These are phyloP conservation scores for Penicillium manginii DNA, from an alignment of 495 filamentous ascomycete species.

Conservation along the genomic window DNA sequence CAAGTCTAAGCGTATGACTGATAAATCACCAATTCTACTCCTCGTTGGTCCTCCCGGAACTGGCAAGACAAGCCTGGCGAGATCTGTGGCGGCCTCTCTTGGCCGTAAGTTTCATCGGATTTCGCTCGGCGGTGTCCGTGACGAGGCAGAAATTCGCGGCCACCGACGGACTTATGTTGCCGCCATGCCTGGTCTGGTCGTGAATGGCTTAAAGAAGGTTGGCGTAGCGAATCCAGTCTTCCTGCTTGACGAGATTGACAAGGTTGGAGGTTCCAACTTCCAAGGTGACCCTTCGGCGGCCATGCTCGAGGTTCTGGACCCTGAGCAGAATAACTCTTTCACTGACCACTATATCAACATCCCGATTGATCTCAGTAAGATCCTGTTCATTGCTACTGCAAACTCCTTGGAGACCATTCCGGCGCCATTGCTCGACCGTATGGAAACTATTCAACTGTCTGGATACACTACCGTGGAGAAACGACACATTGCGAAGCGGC, in stretches of 20 bases:
- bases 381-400: conserved; percentile 98
- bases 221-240: conserved; percentile 96
- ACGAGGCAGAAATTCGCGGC: conserved; percentile 96
- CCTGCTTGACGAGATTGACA: conserved; percentile 98
- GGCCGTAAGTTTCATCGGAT: conserved; percentile 97
- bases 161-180: conserved; percentile 97
- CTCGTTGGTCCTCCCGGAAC: conserved; percentile 94
- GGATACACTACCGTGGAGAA: conserved; percentile 99
- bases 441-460: conserved; percentile 91
- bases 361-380: conserved; percentile 93
- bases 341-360: conserved; percentile 96
- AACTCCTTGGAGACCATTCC: conserved; percentile 97
- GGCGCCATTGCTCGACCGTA: conserved; percentile 89
- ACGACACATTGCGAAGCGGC: conserved; percentile 88
- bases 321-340: conserved; percentile 96
- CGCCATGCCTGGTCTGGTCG: conserved; percentile 95
- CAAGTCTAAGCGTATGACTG: conserved; percentile 75
- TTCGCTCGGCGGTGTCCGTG: conserved; percentile 91
- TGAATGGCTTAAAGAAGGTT: conserved; percentile 93
- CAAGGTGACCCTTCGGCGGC: conserved; percentile 98
- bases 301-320: conserved; percentile 97
- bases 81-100: conserved; percentile 87
- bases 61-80: conserved; percentile 95
- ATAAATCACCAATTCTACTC: conserved; percentile 95
- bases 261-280: conserved; percentile 88